These are phyloP conservation scores for Populus hybrid DNA, from an alignment of 441 rosid species.

Conservation along the genomic window DNA sequence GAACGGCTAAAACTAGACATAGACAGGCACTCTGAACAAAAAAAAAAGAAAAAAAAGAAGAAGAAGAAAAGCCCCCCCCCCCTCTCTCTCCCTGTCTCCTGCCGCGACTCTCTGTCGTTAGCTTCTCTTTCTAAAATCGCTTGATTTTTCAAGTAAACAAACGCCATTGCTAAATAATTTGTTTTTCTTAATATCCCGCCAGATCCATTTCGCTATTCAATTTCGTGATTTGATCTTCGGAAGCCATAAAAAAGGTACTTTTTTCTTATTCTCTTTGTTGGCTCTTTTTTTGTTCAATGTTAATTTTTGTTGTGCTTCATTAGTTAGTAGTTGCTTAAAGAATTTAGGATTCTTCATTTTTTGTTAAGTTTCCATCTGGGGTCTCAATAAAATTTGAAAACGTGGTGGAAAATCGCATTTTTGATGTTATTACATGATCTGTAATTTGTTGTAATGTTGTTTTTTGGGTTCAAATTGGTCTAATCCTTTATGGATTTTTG, in stretches of 20 bases:
- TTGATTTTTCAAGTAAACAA: background rate
- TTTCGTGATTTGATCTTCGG: background rate
- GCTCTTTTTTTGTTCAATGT: background rate
- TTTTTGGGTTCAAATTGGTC: background rate
- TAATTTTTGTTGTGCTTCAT: background rate
- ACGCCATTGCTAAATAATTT: background rate
- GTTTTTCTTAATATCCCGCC: background rate
- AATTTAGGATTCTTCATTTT: background rate
- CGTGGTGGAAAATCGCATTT: background rate
- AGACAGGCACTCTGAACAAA: background rate
- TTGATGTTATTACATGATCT: background rate
- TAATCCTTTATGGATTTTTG: background rate
- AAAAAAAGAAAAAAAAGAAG: background rate
- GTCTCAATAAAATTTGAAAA: background rate
- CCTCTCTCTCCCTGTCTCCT: background rate
- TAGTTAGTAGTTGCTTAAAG: background rate
- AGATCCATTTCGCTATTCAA: background rate
- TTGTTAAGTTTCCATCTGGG: background rate
- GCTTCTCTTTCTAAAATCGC: background rate
- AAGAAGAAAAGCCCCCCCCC: too few species aligned
- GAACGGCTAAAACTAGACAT: background rate
- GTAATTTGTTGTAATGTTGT: background rate
- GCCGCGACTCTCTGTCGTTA: background rate
- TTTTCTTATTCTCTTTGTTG: background rate
- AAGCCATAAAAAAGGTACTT: background rate